Conservation (phyloP, 345 rosid species). For the Eutrema japonicum region DNA sequence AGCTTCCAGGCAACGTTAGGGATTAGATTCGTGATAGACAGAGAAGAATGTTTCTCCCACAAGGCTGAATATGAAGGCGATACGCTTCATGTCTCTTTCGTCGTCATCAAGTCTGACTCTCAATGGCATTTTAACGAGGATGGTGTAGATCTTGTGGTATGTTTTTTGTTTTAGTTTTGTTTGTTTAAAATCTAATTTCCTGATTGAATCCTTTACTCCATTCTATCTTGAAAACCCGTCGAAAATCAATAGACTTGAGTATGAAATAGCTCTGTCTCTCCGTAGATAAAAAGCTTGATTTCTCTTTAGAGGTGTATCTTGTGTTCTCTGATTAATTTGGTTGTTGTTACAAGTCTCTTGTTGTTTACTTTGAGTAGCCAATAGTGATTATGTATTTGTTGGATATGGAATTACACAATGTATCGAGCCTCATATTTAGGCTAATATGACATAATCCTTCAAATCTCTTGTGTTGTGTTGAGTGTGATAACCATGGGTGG, state of each 20-base stretch:
- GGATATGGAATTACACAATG: not conserved
- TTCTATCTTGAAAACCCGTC: not conserved
- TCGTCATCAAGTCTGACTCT: conserved; percentile 60
- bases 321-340: not conserved
- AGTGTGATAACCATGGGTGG: not conserved
- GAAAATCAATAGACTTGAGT: not conserved
- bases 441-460: not conserved
- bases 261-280: conserved; percentile 16
- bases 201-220: not conserved
- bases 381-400: not conserved
- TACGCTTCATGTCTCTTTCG: conserved; percentile 70
- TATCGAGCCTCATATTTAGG: not conserved
- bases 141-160: conserved; percentile 71
- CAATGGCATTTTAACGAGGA: conserved; percentile 60
- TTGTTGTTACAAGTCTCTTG: not conserved
- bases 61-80: conserved; percentile 69
- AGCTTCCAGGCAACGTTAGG: conserved; percentile 45
- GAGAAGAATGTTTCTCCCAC: conserved; percentile 69
- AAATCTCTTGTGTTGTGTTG: not conserved
- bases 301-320: conserved; percentile 4
- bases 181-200: not conserved
- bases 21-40: conserved; percentile 63
- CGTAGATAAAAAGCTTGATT: not conserved
- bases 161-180: not conserved
- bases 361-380: not conserved